phyloP scores from a whole-genome alignment of 139 green algal species.

The Haematococcus sp. region DNA sequence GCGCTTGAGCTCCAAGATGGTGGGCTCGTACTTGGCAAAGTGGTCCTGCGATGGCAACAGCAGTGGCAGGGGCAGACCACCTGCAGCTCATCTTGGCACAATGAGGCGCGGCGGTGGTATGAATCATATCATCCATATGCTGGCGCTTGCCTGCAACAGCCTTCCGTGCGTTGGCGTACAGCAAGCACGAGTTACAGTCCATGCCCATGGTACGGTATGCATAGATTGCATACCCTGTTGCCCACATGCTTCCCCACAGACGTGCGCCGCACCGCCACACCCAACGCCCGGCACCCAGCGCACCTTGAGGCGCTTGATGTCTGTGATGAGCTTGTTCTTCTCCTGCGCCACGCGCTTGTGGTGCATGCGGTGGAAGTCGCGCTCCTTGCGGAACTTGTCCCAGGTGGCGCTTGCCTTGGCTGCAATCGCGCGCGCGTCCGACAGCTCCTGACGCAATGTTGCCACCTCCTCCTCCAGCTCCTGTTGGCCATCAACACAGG shows the following conservation, averaged over 20 bases:
- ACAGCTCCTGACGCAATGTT: conserved; percentile 41
- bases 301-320: conserved; percentile 76
- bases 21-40: conserved; percentile 84
- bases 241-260: too few relatives aligned
- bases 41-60: conserved; percentile 50
- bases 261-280: neutral
- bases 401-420: conserved; percentile 44
- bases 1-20: conserved; percentile 75
- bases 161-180: too few relatives aligned
- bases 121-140: neutral
- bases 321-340: conserved; percentile 83
- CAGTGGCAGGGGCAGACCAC: neutral
- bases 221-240: too few relatives aligned
- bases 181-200: too few relatives aligned
- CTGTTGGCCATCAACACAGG: conserved; percentile 23
- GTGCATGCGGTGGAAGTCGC: conserved; percentile 88
- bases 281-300: neutral
- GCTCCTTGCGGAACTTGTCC: conserved; percentile 80
- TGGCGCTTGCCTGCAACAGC: conserved; percentile 20
- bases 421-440: conserved; percentile 42
- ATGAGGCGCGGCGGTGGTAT: neutral
- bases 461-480: conserved; percentile 61
- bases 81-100: neutral
- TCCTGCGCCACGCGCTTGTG: conserved; percentile 87
- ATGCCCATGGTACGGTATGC: too few relatives aligned